These are phyloP conservation scores for Yamadazyma trypodendri DNA, from an alignment of 1,139 yeast genomes.

Conservation along the genomic window DNA sequence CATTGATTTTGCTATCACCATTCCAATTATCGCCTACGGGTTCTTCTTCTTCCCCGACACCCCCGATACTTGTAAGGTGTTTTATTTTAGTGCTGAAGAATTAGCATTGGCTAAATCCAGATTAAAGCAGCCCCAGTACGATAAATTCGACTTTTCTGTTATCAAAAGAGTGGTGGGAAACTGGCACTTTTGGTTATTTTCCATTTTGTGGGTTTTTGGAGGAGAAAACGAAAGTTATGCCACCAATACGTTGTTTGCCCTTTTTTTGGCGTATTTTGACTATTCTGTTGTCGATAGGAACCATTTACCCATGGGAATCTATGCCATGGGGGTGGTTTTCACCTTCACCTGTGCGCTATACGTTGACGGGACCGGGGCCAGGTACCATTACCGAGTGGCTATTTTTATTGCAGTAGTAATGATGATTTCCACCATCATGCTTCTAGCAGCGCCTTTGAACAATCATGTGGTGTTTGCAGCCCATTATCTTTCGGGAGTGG, in stretches of 20 bases:
- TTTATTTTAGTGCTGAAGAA: conserved; percentile 35
- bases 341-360: conserved; percentile 48
- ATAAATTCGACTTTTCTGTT: conserved; percentile 43
- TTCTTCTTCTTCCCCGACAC: conserved; percentile 58
- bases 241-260: conserved; percentile 51
- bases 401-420: conserved; percentile 37
- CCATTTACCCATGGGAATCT: conserved; percentile 58
- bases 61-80: conserved; percentile 45
- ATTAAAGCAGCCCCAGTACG: conserved; percentile 24
- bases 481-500: conserved; percentile 52
- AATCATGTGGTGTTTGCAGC: conserved; percentile 47
- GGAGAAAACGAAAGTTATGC: conserved; percentile 59
- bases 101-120: conserved; percentile 29
- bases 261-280: conserved; percentile 45
- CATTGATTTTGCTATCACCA: conserved; percentile 33
- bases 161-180: conserved; percentile 47
- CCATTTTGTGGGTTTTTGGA: conserved; percentile 56
- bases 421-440: conserved; percentile 45
- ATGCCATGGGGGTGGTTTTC: conserved; percentile 51
- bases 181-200: conserved; percentile 62
- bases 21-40: conserved; percentile 55
- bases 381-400: conserved; percentile 51
- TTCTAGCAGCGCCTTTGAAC: conserved; percentile 27
- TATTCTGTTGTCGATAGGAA: conserved; percentile 49
- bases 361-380: conserved; percentile 49